Evolutionary conservation across 2,329 filamentous ascomycete species (phyloP).

Genomic region (Diaporthe helianthi): DNA sequence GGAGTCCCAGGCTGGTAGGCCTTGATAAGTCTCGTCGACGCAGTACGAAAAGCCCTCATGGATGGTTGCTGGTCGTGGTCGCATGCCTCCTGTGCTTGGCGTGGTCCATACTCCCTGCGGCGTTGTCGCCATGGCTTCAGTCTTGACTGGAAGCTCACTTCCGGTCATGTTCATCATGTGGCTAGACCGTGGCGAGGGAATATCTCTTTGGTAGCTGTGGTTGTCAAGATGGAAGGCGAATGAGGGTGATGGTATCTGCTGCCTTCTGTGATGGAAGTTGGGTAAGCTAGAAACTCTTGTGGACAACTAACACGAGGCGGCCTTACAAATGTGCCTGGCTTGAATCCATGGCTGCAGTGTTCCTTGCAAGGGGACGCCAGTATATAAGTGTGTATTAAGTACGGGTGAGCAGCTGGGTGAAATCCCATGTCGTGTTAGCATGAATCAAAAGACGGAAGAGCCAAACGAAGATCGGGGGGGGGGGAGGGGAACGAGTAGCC

Average conservation of each 20-base stretch:
- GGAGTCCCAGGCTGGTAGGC: conserved; percentile 64
- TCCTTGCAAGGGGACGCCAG: conserved; percentile 42
- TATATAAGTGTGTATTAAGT: conserved; percentile 46
- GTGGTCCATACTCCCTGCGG: conserved; percentile 62
- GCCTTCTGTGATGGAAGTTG: conserved; percentile 47
- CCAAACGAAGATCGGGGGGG: conserved; percentile 39
- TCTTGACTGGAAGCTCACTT: conserved; percentile 55
- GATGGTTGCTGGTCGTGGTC: conserved; percentile 64
- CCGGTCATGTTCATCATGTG: conserved; percentile 59
- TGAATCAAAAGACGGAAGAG: conserved; percentile 43
- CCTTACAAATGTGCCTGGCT: conserved; percentile 62
- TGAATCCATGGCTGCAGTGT: conserved; percentile 56
- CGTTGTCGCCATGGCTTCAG: conserved; percentile 52
- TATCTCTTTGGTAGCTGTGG: conserved; percentile 55
- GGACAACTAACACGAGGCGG: conserved; percentile 40
- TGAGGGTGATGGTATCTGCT: conserved; percentile 57
- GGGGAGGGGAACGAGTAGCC: conserved; percentile 35
- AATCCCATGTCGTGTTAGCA: conserved; percentile 47
- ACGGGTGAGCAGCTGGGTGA: conserved; percentile 45
- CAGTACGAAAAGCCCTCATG: conserved; percentile 69
- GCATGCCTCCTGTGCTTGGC: conserved; percentile 57
- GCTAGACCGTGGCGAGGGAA: conserved; percentile 49
- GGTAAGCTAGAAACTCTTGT: conserved; percentile 47
- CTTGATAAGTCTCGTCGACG: conserved; percentile 59
- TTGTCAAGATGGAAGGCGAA: conserved; percentile 57